phyloP scores from a whole-genome alignment of 2,329 filamentous ascomycete genomes.

The Fusarium illudens region DNA sequence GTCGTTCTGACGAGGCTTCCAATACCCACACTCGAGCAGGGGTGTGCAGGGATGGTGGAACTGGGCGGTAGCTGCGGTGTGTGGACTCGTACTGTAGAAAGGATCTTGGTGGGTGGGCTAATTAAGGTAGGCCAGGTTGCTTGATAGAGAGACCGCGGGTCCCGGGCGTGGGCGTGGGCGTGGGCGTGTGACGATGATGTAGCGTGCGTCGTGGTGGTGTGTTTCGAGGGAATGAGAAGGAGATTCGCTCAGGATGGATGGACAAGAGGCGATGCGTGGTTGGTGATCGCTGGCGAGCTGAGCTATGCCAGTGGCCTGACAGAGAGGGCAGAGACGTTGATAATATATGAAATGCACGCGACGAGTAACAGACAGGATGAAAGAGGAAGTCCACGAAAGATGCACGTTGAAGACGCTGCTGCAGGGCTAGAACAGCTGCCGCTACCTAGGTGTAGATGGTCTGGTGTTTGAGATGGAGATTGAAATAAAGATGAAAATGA shows the following conservation, averaged over 20 bases:
- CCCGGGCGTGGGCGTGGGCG: constrained; percentile 2
- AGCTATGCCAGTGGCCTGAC: constrained; percentile 25
- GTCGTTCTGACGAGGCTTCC: constrained; percentile 43
- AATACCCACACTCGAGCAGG: constrained; percentile 36
- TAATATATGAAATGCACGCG: neutral
- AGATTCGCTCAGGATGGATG: constrained; percentile 7
- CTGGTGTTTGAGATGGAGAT: constrained; percentile 16
- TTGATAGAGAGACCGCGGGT: constrained; percentile 9
- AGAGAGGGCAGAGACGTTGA: neutral
- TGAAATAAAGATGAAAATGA: constrained; percentile 33
- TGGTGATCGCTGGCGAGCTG: constrained; percentile 5
- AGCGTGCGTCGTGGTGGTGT: constrained; percentile 31
- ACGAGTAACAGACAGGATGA: constrained; percentile 4
- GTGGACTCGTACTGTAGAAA: constrained; percentile 9
- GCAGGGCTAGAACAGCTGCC: constrained; percentile 2
- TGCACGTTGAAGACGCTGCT: constrained; percentile 20
- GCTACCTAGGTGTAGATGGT: neutral
- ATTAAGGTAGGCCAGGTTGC: constrained; percentile 33
- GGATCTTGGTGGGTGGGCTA: constrained; percentile 31
- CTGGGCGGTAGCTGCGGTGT: constrained; percentile 34
- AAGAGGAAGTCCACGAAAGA: constrained; percentile 6
- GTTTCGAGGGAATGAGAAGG: constrained; percentile 21
- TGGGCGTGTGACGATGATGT: constrained; percentile 33
- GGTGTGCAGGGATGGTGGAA: constrained; percentile 30
- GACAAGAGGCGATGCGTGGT: neutral